Percentiles rank a stretch among this genome's conserved stretches.
Conservation (phyloP, 2,329 filamentous ascomycete genomes). For the Chrysosporium queenslandicum region DNA sequence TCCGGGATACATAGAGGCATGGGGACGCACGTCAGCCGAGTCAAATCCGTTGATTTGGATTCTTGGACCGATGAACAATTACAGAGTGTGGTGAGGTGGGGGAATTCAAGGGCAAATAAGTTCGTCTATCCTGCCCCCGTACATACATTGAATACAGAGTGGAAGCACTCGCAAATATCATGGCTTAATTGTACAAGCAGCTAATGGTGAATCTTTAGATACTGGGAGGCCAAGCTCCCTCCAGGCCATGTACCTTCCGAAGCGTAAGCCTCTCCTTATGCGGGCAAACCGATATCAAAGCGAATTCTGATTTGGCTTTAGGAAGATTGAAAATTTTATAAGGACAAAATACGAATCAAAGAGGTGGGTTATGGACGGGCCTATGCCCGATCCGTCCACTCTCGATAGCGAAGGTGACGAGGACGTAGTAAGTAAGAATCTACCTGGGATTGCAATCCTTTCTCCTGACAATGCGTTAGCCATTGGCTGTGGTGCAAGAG, state of each 20-base stretch:
- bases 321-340: slow-evolving; percentile 99
- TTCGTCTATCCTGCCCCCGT: slow-evolving; percentile 32
- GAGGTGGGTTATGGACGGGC: slow-evolving; percentile 98
- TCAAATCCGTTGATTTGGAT: slow-evolving; percentile 96
- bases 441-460: background rate
- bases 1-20: slow-evolving; percentile 97
- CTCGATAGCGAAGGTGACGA: slow-evolving; percentile 78
- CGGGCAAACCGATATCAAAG: background rate
- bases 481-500: slow-evolving; percentile 57
- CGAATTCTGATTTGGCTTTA: slow-evolving; percentile 20
- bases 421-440: slow-evolving; percentile 52
- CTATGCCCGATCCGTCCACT: slow-evolving; percentile 82
- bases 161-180: background rate
- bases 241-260: slow-evolving; percentile 87
- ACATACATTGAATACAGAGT: background rate
- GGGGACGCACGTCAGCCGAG: slow-evolving; percentile 95
- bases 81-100: slow-evolving; percentile 88
- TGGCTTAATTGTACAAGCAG: background rate
- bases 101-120: slow-evolving; percentile 92
- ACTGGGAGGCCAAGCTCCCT: slow-evolving; percentile 94
- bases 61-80: slow-evolving; percentile 98
- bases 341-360: slow-evolving; percentile 98
- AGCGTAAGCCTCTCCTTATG: slow-evolving; percentile 41
- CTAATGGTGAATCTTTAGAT: slow-evolving; percentile 36
- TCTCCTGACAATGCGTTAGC: slow-evolving; percentile 34